phyloP scores from a whole-genome alignment of 805 yeast genomes.

The Cyberlindnera amylophila region DNA sequence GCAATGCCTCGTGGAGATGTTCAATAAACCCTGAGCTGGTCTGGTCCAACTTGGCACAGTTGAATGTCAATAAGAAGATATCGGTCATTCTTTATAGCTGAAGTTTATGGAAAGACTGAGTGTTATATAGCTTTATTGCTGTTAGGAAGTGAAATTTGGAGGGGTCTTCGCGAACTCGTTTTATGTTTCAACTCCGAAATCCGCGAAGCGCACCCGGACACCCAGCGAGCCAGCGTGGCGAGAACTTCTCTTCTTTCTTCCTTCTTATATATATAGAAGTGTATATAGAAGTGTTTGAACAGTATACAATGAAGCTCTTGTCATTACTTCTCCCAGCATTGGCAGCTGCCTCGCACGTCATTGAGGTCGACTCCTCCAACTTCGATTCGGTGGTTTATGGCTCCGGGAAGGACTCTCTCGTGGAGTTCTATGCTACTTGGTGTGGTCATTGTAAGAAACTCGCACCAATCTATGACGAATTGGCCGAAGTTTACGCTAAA shows the following conservation, averaged over 20 bases:
- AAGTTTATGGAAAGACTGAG: background rate
- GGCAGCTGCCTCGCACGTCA: slow-evolving; percentile 9
- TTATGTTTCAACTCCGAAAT: too few species aligned
- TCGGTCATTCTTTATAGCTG: slow-evolving; percentile 9
- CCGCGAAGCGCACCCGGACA: too few species aligned
- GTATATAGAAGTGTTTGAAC: too few species aligned
- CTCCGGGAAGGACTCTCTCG: slow-evolving; percentile 67
- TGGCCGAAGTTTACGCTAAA: slow-evolving; percentile 62
- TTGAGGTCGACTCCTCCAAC: slow-evolving; percentile 27
- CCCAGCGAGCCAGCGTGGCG: too few species aligned
- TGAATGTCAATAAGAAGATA: slow-evolving; percentile 40
- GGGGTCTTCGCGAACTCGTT: too few species aligned
- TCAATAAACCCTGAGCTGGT: slow-evolving; percentile 27
- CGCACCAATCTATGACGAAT: slow-evolving; percentile 82
- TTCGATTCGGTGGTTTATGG: slow-evolving; percentile 55
- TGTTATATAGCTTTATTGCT: too few species aligned
- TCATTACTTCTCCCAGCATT: slow-evolving; percentile 2
- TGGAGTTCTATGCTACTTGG: slow-evolving; percentile 95
- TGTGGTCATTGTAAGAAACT: slow-evolving; percentile 93
- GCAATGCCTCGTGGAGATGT: slow-evolving; percentile 26
- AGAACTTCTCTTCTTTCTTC: too few species aligned
- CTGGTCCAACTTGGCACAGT: slow-evolving; percentile 50
- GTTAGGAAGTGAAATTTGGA: too few species aligned
- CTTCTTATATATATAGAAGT: too few species aligned
- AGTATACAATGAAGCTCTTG: slow-evolving; percentile 7